phyloP scores from a whole-genome alignment of 2,329 filamentous ascomycete genomes.

The Aspergillus ruber region DNA sequence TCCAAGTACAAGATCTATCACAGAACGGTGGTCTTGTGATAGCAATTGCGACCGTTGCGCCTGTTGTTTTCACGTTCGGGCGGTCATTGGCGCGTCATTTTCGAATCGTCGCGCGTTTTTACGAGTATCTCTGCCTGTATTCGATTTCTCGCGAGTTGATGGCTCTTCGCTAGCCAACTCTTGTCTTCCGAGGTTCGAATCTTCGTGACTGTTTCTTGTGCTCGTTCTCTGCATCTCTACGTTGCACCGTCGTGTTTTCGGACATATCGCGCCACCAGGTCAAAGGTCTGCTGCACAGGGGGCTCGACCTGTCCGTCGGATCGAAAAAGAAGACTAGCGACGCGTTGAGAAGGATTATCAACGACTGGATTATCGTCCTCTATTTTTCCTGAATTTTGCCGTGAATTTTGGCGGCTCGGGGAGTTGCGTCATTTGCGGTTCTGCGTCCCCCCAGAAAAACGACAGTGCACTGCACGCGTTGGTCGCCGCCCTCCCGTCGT shows the following conservation, averaged over 20 bases:
- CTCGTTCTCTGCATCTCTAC: background rate
- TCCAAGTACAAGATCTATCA: background rate
- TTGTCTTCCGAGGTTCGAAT: background rate
- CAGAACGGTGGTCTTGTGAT: background rate
- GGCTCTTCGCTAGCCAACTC: too few species aligned
- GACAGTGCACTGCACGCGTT: slow-evolving; percentile 21
- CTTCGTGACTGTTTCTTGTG: background rate
- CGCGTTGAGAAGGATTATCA: background rate
- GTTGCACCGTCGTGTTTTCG: background rate
- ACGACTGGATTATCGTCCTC: background rate
- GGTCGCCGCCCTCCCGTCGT: slow-evolving; percentile 20
- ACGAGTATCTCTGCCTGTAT: background rate
- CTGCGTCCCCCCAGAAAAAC: background rate
- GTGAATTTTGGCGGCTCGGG: background rate
- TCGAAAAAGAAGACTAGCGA: background rate
- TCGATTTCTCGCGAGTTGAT: too few species aligned
- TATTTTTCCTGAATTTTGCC: background rate
- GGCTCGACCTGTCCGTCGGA: background rate
- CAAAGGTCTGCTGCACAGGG: background rate
- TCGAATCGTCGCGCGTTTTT: background rate
- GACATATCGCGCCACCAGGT: background rate
- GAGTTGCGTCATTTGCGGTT: background rate
- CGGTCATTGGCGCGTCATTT: background rate
- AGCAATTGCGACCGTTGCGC: background rate
- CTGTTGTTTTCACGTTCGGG: background rate